These are phyloP conservation scores for Hysterangium stoloniferum DNA, from an alignment of 768 basidiomycete species.

Conservation along the genomic window DNA sequence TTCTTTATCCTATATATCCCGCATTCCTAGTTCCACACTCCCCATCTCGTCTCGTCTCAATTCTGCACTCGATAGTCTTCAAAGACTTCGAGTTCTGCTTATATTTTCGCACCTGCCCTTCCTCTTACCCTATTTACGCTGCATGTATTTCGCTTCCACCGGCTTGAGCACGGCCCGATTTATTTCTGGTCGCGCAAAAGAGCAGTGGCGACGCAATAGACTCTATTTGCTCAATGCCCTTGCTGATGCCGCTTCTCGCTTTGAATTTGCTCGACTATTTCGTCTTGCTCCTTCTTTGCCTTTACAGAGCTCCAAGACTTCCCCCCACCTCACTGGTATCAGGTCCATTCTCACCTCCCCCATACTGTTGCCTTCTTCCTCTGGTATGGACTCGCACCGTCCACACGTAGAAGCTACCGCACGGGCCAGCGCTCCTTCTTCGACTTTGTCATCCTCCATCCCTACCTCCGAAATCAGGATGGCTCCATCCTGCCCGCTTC, in stretches of 20 bases:
- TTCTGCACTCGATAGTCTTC: no score
- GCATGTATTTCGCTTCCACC: no score
- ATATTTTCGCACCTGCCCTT: no score
- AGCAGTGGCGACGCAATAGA: no score
- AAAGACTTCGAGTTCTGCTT: no score
- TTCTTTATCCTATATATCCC: no score
- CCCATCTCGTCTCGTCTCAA: no score
- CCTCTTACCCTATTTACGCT: no score
- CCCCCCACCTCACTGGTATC: slow-evolving; percentile 17
- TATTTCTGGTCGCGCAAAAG: no score
- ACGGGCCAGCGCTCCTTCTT: slow-evolving; percentile 27
- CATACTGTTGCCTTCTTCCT: slow-evolving; percentile 13
- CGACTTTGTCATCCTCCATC: slow-evolving; percentile 5
- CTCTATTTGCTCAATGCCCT: slow-evolving; percentile 14
- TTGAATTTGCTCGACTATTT: slow-evolving; percentile 20
- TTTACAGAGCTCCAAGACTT: slow-evolving; percentile 17
- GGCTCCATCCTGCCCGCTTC: slow-evolving; percentile 12
- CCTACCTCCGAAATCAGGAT: slow-evolving; percentile 14
- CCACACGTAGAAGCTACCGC: slow-evolving; percentile 24
- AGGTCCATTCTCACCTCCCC: slow-evolving; percentile 13
- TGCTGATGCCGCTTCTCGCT: slow-evolving; percentile 17
- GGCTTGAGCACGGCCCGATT: no score
- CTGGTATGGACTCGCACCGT: slow-evolving; percentile 26
- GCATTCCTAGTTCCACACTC: no score
- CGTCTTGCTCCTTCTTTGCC: slow-evolving; percentile 21